A percentile compares a stretch with the other conserved stretches of the same genome.
phyloP scores from a whole-genome alignment of 768 basidiomycete genomes.

The Lactarius pseudohatsudake region DNA sequence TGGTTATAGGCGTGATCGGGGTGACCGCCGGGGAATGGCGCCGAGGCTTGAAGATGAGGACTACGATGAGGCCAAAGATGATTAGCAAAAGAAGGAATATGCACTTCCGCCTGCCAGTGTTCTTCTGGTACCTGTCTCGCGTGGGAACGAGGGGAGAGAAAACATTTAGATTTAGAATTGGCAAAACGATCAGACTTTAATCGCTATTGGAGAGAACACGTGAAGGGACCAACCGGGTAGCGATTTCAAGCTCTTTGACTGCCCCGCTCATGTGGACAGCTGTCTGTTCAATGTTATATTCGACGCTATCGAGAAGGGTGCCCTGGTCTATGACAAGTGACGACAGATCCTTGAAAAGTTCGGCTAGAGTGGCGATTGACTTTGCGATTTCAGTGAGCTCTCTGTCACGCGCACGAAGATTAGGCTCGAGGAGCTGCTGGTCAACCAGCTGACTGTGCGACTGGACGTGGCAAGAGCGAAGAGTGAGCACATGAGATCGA shows the following conservation, averaged over 20 bases:
- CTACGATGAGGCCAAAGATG: constrained; percentile 82
- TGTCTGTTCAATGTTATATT: constrained; percentile 96
- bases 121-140: constrained; percentile 78
- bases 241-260: constrained; percentile 78
- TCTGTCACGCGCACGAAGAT: constrained; percentile 51
- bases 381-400: constrained; percentile 90
- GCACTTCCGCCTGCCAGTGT: constrained; percentile 88
- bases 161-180: constrained; percentile 1
- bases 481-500: constrained; percentile 15
- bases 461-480: constrained; percentile 32
- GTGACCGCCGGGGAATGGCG: constrained; percentile 43
- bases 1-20: constrained; percentile 32
- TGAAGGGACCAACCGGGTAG: constrained; percentile 62
- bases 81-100: constrained; percentile 90
- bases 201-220: constrained; percentile 22
- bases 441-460: constrained; percentile 37
- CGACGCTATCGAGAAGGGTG: constrained; percentile 92
- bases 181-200: constrained; percentile 16
- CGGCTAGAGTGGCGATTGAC: constrained; percentile 87
- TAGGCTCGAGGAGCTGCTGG: constrained; percentile 40
- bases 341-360: constrained; percentile 94
- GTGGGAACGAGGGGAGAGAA: neutral
- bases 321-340: constrained; percentile 96
- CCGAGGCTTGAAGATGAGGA: constrained; percentile 92
- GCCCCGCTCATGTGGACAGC: constrained; percentile 79